Conservation (phyloP, 1,139 yeast genomes). For the Candida gigantensis region DNA sequence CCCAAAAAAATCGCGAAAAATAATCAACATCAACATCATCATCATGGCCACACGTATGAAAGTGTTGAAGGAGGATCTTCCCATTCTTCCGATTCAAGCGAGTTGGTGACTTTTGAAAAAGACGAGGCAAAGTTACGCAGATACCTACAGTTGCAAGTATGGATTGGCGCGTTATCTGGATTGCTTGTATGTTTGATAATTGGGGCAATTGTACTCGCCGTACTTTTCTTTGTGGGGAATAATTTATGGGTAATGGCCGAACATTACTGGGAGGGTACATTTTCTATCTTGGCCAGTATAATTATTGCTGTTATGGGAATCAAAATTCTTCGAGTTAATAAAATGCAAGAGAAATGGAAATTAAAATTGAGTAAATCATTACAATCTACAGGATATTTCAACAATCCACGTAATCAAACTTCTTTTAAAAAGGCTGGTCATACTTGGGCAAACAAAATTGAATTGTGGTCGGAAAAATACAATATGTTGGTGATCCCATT, state of each 20-base stretch:
- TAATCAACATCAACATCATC: no score
- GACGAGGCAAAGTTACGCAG: constrained; percentile 2
- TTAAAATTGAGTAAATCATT: constrained; percentile 45
- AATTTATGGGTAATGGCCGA: constrained; percentile 48
- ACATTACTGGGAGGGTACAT: constrained; percentile 51
- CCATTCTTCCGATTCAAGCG: background rate
- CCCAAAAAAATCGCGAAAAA: background rate
- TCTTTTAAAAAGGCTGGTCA: constrained; percentile 4
- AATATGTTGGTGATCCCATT: constrained; percentile 46
- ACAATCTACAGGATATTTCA: constrained; percentile 1
- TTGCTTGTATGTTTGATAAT: constrained; percentile 36
- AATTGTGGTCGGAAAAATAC: constrained; percentile 33
- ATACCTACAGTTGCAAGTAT: constrained; percentile 13
- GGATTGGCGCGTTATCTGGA: constrained; percentile 47
- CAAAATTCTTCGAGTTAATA: constrained; percentile 42
- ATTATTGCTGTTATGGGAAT: constrained; percentile 49
- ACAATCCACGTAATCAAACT: constrained; percentile 13
- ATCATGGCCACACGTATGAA: background rate
- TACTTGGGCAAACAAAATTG: constrained; percentile 14
- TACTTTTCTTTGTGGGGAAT: constrained; percentile 39
- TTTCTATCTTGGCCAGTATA: constrained; percentile 44
- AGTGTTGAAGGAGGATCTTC: constrained; percentile 2
- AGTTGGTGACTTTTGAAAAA: constrained; percentile 1
- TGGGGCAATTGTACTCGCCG: constrained; percentile 37
- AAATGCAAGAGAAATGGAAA: constrained; percentile 85